Base-by-base conservation (phyloP, 768 basidiomycete genomes). In the Tubosaeta brunneosetosa region DNA sequence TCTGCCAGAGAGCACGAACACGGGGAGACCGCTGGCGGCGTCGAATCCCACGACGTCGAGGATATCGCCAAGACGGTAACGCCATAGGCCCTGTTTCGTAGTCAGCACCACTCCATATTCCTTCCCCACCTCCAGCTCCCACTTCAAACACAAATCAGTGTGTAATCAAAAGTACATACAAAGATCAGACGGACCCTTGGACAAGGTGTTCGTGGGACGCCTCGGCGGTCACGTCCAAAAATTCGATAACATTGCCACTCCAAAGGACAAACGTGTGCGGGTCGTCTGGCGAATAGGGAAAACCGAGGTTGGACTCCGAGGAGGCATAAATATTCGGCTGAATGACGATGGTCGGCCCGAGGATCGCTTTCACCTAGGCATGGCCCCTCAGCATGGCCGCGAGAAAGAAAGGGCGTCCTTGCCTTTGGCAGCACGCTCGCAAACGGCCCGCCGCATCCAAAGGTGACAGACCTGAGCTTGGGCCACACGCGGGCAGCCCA, bases 401-500 rank as follows among this genome's bases (percentile, higher is more conserved):
- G 27, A 11, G 7, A 10, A 33, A n/a, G 2, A 31, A 7, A 31
- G 29, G 8, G 10, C 2, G 34, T 16, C 12, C 44, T 31, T 32
- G 17, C 55, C 43, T 40, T 44, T 9, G 51, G 43, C 3, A 52
- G 33, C 1, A 31, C 41, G 8, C 44, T 49, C 4, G 41, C 51
- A 25, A 52, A 52, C 2, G 37, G n/a, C 26, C 55, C 55, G 34
- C 55, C 52, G 19, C 51, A 51, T 36, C 34, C 34, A 36, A 14
- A 36, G 6, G 14, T 16, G 13, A 36, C 16, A 6, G 14, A 14
- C 14, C 14, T 36, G 34, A 36, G 34, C 16, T 36, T 14, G 34
- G 55, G 51, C 51, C 55, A 52, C 9, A 56, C 47, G 12, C 43
- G 50, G 4, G 42, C 29, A 9, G 48, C 42, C 55, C 55, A 56